Evolutionary conservation across 345 rosid genomes (phyloP).

Genomic region (Linum lewisii): DNA sequence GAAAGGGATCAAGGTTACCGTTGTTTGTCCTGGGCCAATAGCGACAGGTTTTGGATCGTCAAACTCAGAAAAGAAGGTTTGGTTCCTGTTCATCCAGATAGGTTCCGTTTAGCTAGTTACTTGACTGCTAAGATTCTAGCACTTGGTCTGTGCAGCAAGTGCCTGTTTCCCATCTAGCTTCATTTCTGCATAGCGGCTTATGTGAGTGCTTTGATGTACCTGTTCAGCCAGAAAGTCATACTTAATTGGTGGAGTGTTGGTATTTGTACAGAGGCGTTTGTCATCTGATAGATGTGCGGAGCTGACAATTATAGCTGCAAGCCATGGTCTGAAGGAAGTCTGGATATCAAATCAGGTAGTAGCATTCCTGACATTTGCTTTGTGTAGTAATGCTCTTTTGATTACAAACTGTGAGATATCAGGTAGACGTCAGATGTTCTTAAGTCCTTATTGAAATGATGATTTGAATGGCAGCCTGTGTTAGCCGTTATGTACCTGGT

Average conservation of each 20-base stretch:
- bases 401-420: no score
- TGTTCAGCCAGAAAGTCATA: no score
- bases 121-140: background rate
- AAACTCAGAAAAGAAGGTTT: constrained; percentile 31
- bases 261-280: constrained; percentile 50
- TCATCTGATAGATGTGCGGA: constrained; percentile 83
- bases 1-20: constrained; percentile 80
- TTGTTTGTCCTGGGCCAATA: constrained; percentile 95
- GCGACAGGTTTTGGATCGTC: constrained; percentile 55
- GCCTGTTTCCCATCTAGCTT: background rate
- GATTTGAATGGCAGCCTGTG: constrained; percentile 54
- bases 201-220: no score
- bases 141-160: background rate
- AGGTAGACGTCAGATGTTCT: no score
- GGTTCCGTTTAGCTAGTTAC: constrained; percentile 1
- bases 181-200: no score
- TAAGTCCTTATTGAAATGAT: no score
- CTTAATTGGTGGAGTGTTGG: no score
- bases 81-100: constrained; percentile 36
- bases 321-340: constrained; percentile 80
- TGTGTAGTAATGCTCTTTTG: no score
- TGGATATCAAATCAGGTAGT: constrained; percentile 93
- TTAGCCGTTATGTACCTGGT: constrained; percentile 79
- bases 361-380: background rate
- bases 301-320: constrained; percentile 67